Conservation (phyloP, 176 grass and related monocot species). For the Alloteropsis semialata region DNA sequence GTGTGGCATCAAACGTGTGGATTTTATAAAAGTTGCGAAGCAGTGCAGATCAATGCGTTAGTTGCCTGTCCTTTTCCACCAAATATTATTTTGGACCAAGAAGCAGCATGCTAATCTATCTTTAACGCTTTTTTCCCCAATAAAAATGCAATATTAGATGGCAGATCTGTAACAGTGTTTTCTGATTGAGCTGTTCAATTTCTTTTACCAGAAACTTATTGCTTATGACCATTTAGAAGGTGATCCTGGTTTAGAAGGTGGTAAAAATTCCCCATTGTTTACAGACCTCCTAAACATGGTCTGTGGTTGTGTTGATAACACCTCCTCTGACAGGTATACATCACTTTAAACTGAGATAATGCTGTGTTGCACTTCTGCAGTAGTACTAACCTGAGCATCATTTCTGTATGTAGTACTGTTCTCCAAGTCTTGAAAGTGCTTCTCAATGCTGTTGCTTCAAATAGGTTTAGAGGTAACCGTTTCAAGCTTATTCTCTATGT, state of each 20-base stretch:
- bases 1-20: not conserved
- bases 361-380: conserved; percentile 14
- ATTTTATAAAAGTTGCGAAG: conserved; percentile 8
- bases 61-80: not conserved
- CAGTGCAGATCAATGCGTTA: conserved; percentile 7
- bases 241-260: conserved; percentile 92
- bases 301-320: conserved; percentile 91
- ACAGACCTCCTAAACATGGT: conserved; percentile 85
- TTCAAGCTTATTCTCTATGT: conserved; percentile 9
- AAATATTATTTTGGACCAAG: not conserved
- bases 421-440: conserved; percentile 99
- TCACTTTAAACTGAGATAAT: conserved; percentile 27
- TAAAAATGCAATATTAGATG: conserved; percentile 1
- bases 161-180: not conserved
- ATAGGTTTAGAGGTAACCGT: conserved; percentile 90
- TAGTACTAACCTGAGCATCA: conserved; percentile 29
- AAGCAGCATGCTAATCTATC: not conserved
- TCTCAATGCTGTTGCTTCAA: conserved; percentile 97
- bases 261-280: conserved; percentile 88
- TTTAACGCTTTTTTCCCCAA: conserved; percentile 16
- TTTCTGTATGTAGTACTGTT: conserved; percentile 63
- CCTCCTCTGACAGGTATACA: conserved; percentile 86
- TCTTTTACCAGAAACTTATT: conserved; percentile 89
- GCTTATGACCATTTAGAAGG: conserved; percentile 99
- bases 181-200: conserved; percentile 45